These are phyloP conservation scores for Solidago caesia DNA, from an alignment of 129 eudicot species.

Conservation along the genomic window DNA sequence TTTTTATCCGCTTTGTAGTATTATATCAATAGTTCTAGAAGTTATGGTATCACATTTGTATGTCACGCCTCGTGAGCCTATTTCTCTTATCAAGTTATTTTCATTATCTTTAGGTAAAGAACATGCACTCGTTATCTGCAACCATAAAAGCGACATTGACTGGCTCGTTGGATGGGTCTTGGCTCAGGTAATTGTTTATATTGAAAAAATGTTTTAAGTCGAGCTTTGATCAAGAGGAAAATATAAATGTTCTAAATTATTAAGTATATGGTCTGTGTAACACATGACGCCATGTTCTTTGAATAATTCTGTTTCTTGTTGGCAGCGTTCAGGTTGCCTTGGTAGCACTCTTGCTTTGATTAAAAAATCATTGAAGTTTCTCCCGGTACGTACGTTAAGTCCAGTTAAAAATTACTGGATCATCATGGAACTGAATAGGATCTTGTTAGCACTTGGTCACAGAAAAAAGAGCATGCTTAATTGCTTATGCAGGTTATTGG, in stretches of 20 bases:
- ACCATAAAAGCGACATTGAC: slow-evolving; percentile 88
- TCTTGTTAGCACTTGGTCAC: too few relatives aligned
- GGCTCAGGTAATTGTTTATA: slow-evolving; percentile 60
- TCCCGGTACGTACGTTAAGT: slow-evolving; percentile 59
- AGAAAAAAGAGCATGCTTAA: neutral
- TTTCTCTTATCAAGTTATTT: slow-evolving; percentile 18
- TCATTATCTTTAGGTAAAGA: slow-evolving; percentile 69
- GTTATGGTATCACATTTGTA: neutral
- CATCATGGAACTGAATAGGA: neutral
- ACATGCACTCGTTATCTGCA: slow-evolving; percentile 70
- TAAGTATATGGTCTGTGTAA: neutral
- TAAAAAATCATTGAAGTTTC: slow-evolving; percentile 75
- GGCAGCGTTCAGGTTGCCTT: slow-evolving; percentile 87
- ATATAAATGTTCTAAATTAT: neutral
- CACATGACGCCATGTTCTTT: neutral
- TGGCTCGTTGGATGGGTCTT: slow-evolving; percentile 98
- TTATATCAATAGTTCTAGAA: slow-evolving; percentile 17
- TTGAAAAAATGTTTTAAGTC: neutral
- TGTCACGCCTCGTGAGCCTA: neutral
- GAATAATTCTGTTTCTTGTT: slow-evolving; percentile 18
- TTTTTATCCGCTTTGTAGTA: slow-evolving; percentile 11
- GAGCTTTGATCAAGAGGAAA: neutral
- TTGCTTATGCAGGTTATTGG: slow-evolving; percentile 60
- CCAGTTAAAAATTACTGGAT: neutral
- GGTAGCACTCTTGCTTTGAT: slow-evolving; percentile 80